These are phyloP conservation scores for Populus hybrid DNA, from an alignment of 441 rosid genomes.

Conservation along the genomic window DNA sequence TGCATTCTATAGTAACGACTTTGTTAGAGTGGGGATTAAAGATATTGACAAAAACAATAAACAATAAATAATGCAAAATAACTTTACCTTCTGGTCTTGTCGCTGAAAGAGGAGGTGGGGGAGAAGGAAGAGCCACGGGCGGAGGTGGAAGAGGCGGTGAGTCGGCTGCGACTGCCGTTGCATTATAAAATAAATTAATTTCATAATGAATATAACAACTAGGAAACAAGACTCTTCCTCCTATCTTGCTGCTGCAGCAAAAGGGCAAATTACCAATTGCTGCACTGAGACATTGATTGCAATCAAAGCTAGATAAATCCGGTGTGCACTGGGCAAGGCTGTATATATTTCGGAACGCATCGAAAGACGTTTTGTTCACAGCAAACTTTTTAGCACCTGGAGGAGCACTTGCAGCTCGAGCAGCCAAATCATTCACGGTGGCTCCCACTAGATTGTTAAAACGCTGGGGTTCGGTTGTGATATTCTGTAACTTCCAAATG, in stretches of 20 bases:
- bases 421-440: conserved; percentile 1
- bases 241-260: conserved; percentile 28
- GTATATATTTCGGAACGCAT: conserved; percentile 24
- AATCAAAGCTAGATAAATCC: conserved; percentile 33
- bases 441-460: not conserved
- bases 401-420: conserved; percentile 10
- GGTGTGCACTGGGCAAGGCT: conserved; percentile 49
- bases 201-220: conserved; percentile 51
- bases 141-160: not conserved
- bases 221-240: conserved; percentile 30
- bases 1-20: too few species aligned
- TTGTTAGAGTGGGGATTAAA: too few species aligned
- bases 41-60: too few species aligned
- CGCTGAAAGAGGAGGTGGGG: conserved; percentile 9
- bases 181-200: conserved; percentile 23
- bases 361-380: not conserved
- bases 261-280: not conserved
- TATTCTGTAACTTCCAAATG: not conserved
- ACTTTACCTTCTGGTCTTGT: conserved; percentile 7
- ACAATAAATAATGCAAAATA: too few species aligned
- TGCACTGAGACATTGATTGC: conserved; percentile 30
- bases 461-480: not conserved
- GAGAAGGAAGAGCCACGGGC: not conserved
- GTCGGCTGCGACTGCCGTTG: not conserved
- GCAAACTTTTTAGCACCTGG: conserved; percentile 16